Conservation (phyloP, 139 green algal species). For the Ettlia oleoabundans region DNA sequence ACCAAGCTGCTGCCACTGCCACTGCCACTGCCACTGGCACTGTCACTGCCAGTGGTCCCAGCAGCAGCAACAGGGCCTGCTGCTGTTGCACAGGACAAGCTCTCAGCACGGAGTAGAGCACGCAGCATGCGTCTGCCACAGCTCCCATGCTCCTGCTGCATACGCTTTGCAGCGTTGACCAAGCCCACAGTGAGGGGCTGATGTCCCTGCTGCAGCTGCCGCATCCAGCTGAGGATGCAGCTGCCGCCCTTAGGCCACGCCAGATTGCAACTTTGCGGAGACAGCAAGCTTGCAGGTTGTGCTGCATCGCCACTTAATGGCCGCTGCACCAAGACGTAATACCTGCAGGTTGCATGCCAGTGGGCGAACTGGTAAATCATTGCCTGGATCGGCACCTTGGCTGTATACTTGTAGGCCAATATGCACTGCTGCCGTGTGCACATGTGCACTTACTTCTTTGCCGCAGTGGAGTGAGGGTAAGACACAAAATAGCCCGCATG, state of each 20-base stretch:
- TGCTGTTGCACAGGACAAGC: background rate
- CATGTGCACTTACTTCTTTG: conserved; percentile 60
- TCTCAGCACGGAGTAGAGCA: conserved; percentile 16
- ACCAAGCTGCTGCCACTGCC: background rate
- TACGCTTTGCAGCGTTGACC: background rate
- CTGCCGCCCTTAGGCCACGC: conserved; percentile 29
- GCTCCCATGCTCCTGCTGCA: conserved; percentile 27
- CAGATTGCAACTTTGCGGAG: conserved; percentile 20
- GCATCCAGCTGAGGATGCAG: conserved; percentile 23
- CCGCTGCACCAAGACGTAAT: background rate
- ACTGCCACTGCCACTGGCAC: too few relatives aligned
- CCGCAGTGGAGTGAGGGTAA: conserved; percentile 42
- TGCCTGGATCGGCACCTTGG: too few relatives aligned
- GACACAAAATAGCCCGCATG: conserved; percentile 38
- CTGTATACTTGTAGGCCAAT: too few relatives aligned
- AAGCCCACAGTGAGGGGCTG: background rate
- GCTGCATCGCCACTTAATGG: background rate
- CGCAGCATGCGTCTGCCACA: conserved; percentile 17
- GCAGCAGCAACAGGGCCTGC: background rate
- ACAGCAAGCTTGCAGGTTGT: background rate
- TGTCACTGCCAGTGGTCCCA: background rate
- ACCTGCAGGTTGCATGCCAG: background rate
- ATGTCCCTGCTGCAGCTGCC: background rate
- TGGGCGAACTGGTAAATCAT: too few relatives aligned
- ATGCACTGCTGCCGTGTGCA: too few relatives aligned